A percentile compares a stretch with the other conserved stretches of the same genome.
Conservation (phyloP, 78 protist genomes). For the Cavenderia fasciculata region DNA sequence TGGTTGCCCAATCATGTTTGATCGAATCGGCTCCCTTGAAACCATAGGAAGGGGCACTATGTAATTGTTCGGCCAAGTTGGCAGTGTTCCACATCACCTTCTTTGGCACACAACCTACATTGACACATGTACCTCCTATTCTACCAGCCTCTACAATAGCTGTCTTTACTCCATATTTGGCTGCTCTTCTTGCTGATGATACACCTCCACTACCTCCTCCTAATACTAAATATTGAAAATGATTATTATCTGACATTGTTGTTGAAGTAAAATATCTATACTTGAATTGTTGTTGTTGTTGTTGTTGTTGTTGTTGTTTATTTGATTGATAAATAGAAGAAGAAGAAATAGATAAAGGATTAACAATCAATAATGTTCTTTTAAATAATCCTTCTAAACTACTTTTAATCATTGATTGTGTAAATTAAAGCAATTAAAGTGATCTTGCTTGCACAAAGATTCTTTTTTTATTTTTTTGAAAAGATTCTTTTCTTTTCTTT, state of each 20-base stretch:
- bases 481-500: too few species aligned
- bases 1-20: conserved; percentile 55
- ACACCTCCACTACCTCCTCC: conserved; percentile 90
- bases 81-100: conserved; percentile 92
- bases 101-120: conserved; percentile 97
- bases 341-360: too few species aligned
- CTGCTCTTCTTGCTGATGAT: conserved; percentile 89
- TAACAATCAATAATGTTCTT: too few species aligned
- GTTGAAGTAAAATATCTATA: too few species aligned
- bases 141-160: conserved; percentile 67
- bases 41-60: conserved; percentile 83
- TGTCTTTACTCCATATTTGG: conserved; percentile 72
- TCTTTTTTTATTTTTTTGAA: too few species aligned
- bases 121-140: conserved; percentile 95
- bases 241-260: not conserved
- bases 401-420: too few species aligned
- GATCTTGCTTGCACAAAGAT: too few species aligned
- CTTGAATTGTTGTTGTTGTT: too few species aligned
- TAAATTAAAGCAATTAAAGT: too few species aligned
- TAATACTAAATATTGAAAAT: conserved; percentile 76
- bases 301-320: too few species aligned
- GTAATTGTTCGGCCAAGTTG: conserved; percentile 31
- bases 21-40: conserved; percentile 27
- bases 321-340: too few species aligned
- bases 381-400: too few species aligned